These are phyloP conservation scores for Eleusine coracana DNA, from an alignment of 176 grass and related monocot species.

Conservation along the genomic window DNA sequence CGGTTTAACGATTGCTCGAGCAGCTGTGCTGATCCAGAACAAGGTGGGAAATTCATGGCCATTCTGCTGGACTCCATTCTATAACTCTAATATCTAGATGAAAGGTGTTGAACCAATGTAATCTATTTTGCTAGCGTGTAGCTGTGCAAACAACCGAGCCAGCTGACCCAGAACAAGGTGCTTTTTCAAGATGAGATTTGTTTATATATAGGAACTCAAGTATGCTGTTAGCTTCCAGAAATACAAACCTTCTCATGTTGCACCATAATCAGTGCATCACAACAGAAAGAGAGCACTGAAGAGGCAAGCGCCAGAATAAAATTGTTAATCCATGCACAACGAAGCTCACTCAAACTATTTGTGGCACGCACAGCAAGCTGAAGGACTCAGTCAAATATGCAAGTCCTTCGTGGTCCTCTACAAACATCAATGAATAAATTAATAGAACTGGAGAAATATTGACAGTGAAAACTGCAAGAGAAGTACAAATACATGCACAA, in stretches of 20 bases:
- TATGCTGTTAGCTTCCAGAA: constrained; percentile 78
- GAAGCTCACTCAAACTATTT: constrained; percentile 62
- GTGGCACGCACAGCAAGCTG: constrained; percentile 62
- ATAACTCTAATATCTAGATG: constrained; percentile 75
- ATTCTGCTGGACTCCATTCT: constrained; percentile 96
- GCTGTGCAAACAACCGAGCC: constrained; percentile 69
- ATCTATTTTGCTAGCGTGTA: constrained; percentile 83
- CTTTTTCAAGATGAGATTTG: constrained; percentile 62
- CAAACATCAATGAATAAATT: constrained; percentile 33
- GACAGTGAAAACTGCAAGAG: neutral
- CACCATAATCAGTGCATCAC: constrained; percentile 73
- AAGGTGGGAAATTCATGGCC: constrained; percentile 95
- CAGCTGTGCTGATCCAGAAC: constrained; percentile 53
- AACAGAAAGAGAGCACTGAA: constrained; percentile 89
- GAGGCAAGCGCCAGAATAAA: constrained; percentile 69
- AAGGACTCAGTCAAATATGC: constrained; percentile 74
- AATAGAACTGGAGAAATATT: constrained; percentile 22
- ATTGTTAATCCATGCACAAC: constrained; percentile 72
- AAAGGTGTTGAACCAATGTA: constrained; percentile 92
- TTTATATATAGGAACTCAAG: constrained; percentile 99
- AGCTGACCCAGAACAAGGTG: constrained; percentile 89
- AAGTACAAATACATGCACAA: neutral
- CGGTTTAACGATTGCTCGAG: constrained; percentile 78
- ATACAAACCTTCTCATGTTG: constrained; percentile 91
- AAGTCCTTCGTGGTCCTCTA: constrained; percentile 71